Evolutionary conservation across 2,329 filamentous ascomycete genomes (phyloP).

Genomic region (Pseudogymnoascus sp.): DNA sequence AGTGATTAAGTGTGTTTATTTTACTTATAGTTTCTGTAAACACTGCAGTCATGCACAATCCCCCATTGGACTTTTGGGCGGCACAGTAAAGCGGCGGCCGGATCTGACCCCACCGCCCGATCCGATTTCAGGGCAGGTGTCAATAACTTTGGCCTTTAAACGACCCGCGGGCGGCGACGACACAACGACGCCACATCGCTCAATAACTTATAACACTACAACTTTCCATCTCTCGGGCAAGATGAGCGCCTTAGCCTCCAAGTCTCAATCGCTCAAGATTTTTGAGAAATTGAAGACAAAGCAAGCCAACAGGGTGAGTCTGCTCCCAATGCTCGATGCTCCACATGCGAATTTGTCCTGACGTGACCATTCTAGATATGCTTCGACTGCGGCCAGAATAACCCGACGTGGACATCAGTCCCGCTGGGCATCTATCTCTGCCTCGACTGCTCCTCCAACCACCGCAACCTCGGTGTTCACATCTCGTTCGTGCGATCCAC

Average conservation of each 20-base stretch:
- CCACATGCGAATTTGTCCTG: constrained; percentile 12
- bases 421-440: constrained; percentile 97
- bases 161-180: neutral
- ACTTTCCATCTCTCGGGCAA: constrained; percentile 18
- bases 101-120: constrained; percentile 5
- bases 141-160: constrained; percentile 4
- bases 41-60: neutral
- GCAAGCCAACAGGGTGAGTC: constrained; percentile 78
- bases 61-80: neutral
- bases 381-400: constrained; percentile 97
- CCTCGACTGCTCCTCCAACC: constrained; percentile 93
- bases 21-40: neutral
- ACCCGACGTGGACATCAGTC: constrained; percentile 96
- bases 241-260: constrained; percentile 66
- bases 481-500: constrained; percentile 98
- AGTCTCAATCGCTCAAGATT: constrained; percentile 91
- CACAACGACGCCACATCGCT: constrained; percentile 1
- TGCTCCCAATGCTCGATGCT: constrained; percentile 8
- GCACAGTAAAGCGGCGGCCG: neutral
- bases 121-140: constrained; percentile 10
- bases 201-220: constrained; percentile 4
- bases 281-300: constrained; percentile 97
- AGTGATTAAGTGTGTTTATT: neutral
- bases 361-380: constrained; percentile 58
- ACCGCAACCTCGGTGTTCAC: constrained; percentile 95